Conservation (phyloP, 2,329 filamentous ascomycete genomes). For the Colletotrichum sp. region DNA sequence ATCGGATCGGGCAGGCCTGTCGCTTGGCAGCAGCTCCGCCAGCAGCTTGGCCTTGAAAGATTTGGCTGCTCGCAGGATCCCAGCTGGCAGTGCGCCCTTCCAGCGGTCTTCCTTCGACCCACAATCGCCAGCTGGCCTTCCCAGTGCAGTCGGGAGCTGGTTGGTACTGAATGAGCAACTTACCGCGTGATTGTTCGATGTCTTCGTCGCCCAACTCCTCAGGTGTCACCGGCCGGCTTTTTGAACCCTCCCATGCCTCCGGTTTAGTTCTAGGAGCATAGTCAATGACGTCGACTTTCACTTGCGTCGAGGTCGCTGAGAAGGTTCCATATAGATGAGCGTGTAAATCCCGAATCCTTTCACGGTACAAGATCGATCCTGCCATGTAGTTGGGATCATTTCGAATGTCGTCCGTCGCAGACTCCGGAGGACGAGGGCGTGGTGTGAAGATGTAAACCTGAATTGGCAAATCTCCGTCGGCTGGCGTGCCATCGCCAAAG, state of each 20-base stretch:
- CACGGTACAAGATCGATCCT: fast-evolving
- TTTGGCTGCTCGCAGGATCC: not conserved
- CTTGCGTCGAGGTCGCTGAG: not conserved
- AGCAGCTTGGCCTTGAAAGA: not conserved
- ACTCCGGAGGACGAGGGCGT: not conserved
- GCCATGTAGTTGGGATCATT: not conserved
- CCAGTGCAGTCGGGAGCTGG: not conserved
- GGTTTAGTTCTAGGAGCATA: not conserved
- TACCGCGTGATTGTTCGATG: not conserved
- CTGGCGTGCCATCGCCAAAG: not conserved
- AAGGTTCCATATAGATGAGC: not conserved
- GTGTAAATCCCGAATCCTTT: not conserved
- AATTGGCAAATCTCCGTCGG: not conserved
- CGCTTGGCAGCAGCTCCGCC: not conserved
- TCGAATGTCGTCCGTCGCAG: no score
- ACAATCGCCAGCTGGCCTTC: not conserved
- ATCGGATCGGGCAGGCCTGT: not conserved
- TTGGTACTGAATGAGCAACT: not conserved
- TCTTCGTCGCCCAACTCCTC: fast-evolving
- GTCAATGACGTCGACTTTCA: not conserved
- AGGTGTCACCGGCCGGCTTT: fast-evolving
- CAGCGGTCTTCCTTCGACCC: conserved; percentile 28
- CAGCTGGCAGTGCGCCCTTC: conserved; percentile 20
- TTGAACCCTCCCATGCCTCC: not conserved
- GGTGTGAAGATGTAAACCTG: not conserved